phyloP scores from a whole-genome alignment of 768 basidiomycete species.

The Rickenella mellea region DNA sequence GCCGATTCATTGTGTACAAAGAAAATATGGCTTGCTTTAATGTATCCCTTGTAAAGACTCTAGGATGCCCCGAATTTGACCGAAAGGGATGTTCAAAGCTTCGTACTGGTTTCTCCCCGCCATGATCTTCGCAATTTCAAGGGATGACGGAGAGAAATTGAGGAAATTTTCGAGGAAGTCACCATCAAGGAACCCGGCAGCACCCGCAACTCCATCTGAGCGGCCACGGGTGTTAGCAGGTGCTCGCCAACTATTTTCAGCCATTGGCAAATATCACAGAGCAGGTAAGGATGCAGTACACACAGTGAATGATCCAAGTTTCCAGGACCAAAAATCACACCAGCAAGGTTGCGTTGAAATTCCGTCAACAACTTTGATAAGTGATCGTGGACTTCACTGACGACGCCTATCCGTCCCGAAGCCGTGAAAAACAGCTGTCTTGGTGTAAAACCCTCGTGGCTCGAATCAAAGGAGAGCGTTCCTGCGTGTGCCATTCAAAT shows the following conservation, averaged over 20 bases:
- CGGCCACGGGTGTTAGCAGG: constrained; percentile 49
- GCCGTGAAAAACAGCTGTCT: constrained; percentile 70
- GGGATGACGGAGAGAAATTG: constrained; percentile 26
- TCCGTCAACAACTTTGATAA: constrained; percentile 52
- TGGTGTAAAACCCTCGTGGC: constrained; percentile 34
- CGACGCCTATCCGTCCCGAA: constrained; percentile 67
- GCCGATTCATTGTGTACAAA: not conserved
- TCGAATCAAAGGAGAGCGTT: constrained; percentile 35
- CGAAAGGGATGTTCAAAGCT: constrained; percentile 33
- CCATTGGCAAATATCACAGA: constrained; percentile 1
- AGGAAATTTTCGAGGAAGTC: constrained; percentile 72
- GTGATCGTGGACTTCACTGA: constrained; percentile 49
- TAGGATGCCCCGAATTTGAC: constrained; percentile 29
- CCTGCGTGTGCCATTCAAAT: constrained; percentile 29
- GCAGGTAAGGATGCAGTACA: constrained; percentile 8
- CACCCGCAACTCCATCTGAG: constrained; percentile 44
- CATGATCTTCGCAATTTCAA: constrained; percentile 41
- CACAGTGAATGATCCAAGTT: constrained; percentile 56
- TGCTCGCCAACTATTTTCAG: constrained; percentile 48
- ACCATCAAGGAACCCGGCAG: constrained; percentile 81
- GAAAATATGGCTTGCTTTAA: too few species aligned
- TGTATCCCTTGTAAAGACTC: constrained; percentile 35
- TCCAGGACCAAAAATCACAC: constrained; percentile 40
- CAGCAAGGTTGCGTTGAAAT: constrained; percentile 67
- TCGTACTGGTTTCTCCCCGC: constrained; percentile 53